phyloP scores from a whole-genome alignment of 345 rosid genomes.

The Gossypium bickii region DNA sequence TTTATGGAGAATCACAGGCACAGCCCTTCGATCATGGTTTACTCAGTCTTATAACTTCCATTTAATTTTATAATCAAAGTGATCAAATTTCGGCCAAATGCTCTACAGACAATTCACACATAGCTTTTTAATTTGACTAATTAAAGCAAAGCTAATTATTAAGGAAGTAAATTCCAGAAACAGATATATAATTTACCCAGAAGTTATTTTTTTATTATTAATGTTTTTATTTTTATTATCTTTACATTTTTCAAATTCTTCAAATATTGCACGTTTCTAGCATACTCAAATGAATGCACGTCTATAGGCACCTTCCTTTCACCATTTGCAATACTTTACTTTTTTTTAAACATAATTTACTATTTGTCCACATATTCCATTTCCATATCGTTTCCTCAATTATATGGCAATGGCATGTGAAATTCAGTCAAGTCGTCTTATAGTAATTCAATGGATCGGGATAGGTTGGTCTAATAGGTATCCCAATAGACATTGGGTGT shows the following conservation, averaged over 20 bases:
- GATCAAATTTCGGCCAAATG: too few species aligned
- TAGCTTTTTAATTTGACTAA: too few species aligned
- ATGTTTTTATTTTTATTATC: background rate
- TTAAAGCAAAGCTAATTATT: too few species aligned
- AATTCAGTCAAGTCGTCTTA: slow-evolving; percentile 17
- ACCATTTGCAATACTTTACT: background rate
- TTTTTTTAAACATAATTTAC: background rate
- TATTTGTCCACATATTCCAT: background rate
- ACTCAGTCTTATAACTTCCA: too few species aligned
- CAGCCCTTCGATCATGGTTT: too few species aligned
- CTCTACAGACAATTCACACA: too few species aligned
- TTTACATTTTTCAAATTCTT: too few species aligned
- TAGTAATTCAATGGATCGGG: background rate
- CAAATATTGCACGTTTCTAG: slow-evolving; percentile 7
- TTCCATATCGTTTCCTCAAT: slow-evolving; percentile 28
- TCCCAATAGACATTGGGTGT: too few species aligned
- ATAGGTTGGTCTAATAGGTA: too few species aligned
- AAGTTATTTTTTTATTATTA: background rate
- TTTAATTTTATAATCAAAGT: too few species aligned
- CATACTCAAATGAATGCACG: background rate
- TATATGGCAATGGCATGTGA: slow-evolving; percentile 19
- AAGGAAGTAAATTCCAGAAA: too few species aligned
- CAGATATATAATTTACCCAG: background rate
- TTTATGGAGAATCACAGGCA: too few species aligned
- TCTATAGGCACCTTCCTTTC: background rate